Conservation (phyloP, 2,329 filamentous ascomycete species). For the Coniochaeta hoffmannii region DNA sequence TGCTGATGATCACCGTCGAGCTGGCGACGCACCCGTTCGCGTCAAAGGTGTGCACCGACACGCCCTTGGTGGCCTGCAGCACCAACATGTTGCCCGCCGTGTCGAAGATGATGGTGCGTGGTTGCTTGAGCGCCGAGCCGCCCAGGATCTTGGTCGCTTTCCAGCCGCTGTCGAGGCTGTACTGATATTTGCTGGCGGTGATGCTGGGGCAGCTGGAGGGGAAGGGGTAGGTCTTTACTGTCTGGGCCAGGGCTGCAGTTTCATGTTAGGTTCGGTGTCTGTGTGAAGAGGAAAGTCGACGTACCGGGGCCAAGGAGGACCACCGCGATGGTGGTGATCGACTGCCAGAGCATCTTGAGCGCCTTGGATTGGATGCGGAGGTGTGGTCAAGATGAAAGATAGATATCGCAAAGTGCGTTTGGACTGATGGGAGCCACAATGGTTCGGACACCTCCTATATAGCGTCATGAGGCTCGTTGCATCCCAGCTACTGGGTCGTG, state of each 20-base stretch:
- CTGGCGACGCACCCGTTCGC: slow-evolving; percentile 30
- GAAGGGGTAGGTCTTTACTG: slow-evolving; percentile 19
- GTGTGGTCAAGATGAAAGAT: neutral
- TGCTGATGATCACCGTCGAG: slow-evolving; percentile 27
- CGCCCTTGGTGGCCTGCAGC: slow-evolving; percentile 25
- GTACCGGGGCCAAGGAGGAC: neutral
- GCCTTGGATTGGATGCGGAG: neutral
- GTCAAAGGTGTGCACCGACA: slow-evolving; percentile 32
- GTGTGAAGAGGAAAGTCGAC: neutral
- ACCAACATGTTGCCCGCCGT: slow-evolving; percentile 29
- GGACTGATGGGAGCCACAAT: neutral
- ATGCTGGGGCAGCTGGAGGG: slow-evolving; percentile 27
- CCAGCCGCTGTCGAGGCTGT: slow-evolving; percentile 27
- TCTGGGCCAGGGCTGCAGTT: slow-evolving; percentile 4
- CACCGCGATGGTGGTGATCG: neutral
- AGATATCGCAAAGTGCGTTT: neutral
- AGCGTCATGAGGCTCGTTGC: neutral
- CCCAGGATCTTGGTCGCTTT: slow-evolving; percentile 30
- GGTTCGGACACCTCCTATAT: neutral
- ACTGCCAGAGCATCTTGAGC: neutral
- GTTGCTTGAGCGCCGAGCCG: slow-evolving; percentile 19
- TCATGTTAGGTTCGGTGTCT: neutral
- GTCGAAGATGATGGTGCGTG: slow-evolving; percentile 29
- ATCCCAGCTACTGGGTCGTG: neutral
- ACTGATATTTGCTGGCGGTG: slow-evolving; percentile 21